These are phyloP conservation scores for Leptomonas seymouri DNA, from an alignment of 208 protist species.

Conservation along the genomic window DNA sequence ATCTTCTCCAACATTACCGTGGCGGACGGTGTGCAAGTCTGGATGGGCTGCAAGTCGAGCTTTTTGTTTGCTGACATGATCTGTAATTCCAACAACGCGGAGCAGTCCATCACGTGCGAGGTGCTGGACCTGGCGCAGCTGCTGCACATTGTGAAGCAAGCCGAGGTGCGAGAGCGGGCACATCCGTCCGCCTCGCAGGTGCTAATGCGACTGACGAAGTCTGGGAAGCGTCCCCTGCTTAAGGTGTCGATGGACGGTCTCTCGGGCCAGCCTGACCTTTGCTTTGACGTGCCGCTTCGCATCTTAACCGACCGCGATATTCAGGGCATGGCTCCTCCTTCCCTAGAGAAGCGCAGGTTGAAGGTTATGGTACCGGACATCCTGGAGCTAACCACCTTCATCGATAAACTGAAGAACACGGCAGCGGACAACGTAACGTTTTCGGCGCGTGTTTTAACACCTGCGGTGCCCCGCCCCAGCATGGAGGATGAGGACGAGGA, in stretches of 20 bases:
- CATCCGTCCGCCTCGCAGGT: constrained; percentile 32
- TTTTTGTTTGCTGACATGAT: constrained; percentile 72
- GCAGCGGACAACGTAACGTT: constrained; percentile 73
- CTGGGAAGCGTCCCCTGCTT: constrained; percentile 31
- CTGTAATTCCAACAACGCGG: constrained; percentile 61
- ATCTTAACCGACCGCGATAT: constrained; percentile 68
- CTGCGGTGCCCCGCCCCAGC: constrained; percentile 1
- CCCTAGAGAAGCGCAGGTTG: constrained; percentile 51
- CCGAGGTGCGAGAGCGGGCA: constrained; percentile 43
- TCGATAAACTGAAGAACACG: constrained; percentile 71
- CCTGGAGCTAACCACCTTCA: constrained; percentile 69
- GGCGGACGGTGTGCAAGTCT: constrained; percentile 75
- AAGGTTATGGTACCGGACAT: constrained; percentile 66
- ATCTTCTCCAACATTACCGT: constrained; percentile 69
- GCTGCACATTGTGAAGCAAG: constrained; percentile 66
- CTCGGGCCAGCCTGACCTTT: constrained; percentile 50
- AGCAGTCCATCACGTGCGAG: constrained; percentile 81
- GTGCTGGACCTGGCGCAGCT: constrained; percentile 68
- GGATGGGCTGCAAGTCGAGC: constrained; percentile 65
- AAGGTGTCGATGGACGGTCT: constrained; percentile 46
- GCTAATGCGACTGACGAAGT: constrained; percentile 60
- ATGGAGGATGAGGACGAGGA: constrained; percentile 12
- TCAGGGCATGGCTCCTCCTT: constrained; percentile 46
- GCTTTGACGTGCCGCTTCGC: constrained; percentile 80
- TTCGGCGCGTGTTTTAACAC: constrained; percentile 22